A percentile compares a stretch with the other conserved stretches of the same genome.
phyloP scores from a whole-genome alignment of 768 basidiomycete genomes.

The Chiua virens region DNA sequence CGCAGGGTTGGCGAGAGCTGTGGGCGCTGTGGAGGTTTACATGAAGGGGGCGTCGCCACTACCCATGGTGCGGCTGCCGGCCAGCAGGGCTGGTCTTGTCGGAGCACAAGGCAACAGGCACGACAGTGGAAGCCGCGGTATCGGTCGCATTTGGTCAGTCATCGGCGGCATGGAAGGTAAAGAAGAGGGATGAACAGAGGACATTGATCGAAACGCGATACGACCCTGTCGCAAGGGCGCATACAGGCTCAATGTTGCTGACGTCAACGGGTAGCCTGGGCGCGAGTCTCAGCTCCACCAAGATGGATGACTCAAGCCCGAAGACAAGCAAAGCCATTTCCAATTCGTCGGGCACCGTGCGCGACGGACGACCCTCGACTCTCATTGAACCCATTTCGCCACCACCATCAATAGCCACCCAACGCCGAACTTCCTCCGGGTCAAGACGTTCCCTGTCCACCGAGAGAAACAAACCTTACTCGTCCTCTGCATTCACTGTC shows the following conservation, averaged over 20 bases:
- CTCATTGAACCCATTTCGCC: conserved; percentile 18
- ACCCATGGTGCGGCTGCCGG: conserved; percentile 69
- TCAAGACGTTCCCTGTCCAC: conserved; percentile 33
- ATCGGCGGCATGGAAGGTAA: conserved; percentile 55
- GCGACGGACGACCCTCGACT: conserved; percentile 14
- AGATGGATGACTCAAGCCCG: conserved; percentile 39
- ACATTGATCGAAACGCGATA: conserved; percentile 57
- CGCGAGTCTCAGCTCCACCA: conserved; percentile 14
- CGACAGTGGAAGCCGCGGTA: conserved; percentile 35
- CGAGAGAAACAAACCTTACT: conserved; percentile 29
- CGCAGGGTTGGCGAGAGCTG: conserved; percentile 65
- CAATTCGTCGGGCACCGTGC: conserved; percentile 21
- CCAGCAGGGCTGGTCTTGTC: conserved; percentile 58
- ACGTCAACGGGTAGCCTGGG: conserved; percentile 18
- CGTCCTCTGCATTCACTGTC: conserved; percentile 55
- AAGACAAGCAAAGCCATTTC: conserved; percentile 40
- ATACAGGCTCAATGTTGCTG: conserved; percentile 52
- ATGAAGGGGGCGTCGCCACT: conserved; percentile 65
- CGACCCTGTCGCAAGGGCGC: conserved; percentile 48
- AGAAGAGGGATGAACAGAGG: conserved; percentile 57
- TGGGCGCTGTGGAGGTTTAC: conserved; percentile 72
- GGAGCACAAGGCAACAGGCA: conserved; percentile 40
- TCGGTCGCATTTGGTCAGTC: conserved; percentile 26
- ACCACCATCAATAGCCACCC: conserved; percentile 23
- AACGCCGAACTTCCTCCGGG: conserved; percentile 20